Evolutionary conservation across 2,329 filamentous ascomycete species (phyloP).

Genomic region (Hirsutella minnesotensis): DNA sequence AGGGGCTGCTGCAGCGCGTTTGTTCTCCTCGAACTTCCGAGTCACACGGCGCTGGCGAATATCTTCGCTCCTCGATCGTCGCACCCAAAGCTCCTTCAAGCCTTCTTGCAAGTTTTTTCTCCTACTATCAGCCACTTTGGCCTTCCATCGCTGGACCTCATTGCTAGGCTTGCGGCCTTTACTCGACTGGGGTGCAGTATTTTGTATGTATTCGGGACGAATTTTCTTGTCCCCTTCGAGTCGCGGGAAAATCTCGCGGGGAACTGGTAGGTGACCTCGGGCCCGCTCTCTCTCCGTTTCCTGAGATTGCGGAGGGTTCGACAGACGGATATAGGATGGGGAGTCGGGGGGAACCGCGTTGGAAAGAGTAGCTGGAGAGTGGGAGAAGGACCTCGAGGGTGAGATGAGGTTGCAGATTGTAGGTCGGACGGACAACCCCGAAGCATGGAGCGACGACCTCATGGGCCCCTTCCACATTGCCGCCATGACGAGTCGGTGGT

Average conservation of each 20-base stretch:
- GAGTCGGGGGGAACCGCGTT: conserved; percentile 71
- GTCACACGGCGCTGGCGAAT: conserved; percentile 25
- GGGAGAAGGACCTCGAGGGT: conserved; percentile 19
- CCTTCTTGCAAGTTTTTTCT: conserved; percentile 62
- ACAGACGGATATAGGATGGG: conserved; percentile 75
- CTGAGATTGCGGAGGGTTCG: conserved; percentile 60
- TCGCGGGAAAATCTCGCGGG: conserved; percentile 64
- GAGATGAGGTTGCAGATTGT: conserved; percentile 14
- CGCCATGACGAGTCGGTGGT: background rate
- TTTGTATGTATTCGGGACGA: conserved; percentile 45
- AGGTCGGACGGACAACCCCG: conserved; percentile 13
- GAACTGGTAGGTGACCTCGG: conserved; percentile 73
- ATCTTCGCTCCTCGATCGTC: conserved; percentile 40
- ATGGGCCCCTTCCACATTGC: background rate
- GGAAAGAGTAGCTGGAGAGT: conserved; percentile 23
- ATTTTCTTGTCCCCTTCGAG: conserved; percentile 48
- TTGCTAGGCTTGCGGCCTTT: conserved; percentile 23
- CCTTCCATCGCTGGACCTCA: conserved; percentile 48
- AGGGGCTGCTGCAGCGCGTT: conserved; percentile 43
- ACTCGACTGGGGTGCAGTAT: conserved; percentile 44
- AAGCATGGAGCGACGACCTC: conserved; percentile 16
- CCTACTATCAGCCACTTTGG: conserved; percentile 58
- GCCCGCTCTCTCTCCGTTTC: conserved; percentile 34
- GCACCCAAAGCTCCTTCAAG: conserved; percentile 54
- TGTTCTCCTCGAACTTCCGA: conserved; percentile 34